Evolutionary conservation across 2,329 filamentous ascomycete genomes (phyloP), one percentile per base, ranked within the genome.

Genomic region (Curvularia verruculosa): DNA sequence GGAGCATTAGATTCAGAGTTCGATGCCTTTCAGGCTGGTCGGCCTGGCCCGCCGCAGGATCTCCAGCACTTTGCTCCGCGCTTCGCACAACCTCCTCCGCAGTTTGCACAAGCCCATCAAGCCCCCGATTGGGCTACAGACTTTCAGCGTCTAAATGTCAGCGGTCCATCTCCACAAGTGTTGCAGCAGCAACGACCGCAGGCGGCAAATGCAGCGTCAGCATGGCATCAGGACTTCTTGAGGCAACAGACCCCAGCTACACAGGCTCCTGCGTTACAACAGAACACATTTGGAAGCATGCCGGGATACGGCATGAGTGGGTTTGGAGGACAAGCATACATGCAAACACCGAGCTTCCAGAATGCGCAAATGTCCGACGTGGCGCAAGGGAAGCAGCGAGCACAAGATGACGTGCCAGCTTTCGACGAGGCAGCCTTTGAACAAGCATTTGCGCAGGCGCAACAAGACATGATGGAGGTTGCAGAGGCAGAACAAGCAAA

Each of bases 1-100:
- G 82, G 84, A 47, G 74, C 81, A 4, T 71, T 89, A 54, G 87
- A 91, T 66, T 80, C 82, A 34, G 88, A 91, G 65, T 90, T 91
- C 67, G 84, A 88, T 63, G 85, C 87, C 44, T 91, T 91, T 64
- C 87, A 89, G 74, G 80, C 81, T 39, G 83, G 83, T 19, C 71
- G 74, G 24, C 65, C 74, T 37, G 71, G 70, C 12, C 71, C 75
- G 47, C 74, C 77, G 51, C 71, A 78, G 18, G 73, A 78, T 52
- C 72, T 78, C 59, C 74, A 75, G 51, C 71, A 73, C 47, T 66
- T 69, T 47, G 66, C 56, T 46, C 64, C 66, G 34, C 70, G 79
- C 36, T 72, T 77, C 64, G 67, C 78, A 60, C 51, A 78, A 66
- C 71, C 79, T 68, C 73, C 70, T 58, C 67, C 63, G 18, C 72